A percentile compares a stretch with the other conserved stretches of the same genome.
Evolutionary conservation across 495 filamentous ascomycete species (phyloP).

Genomic region (Daldinia childiae): DNA sequence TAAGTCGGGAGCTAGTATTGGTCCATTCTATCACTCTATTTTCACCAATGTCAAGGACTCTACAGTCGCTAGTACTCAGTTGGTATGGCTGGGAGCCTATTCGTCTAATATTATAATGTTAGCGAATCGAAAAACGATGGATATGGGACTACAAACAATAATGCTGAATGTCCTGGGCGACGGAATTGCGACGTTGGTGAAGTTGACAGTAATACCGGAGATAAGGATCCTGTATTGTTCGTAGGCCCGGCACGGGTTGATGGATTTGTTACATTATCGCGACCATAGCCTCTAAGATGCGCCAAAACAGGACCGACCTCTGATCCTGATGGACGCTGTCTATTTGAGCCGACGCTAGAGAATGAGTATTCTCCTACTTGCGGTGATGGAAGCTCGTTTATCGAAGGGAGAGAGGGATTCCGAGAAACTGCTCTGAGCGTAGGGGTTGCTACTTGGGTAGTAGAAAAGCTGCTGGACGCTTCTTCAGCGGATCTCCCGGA

Average conservation of each 20-base stretch:
- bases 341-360: neutral
- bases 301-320: slow-evolving; percentile 23
- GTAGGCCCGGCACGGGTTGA: neutral
- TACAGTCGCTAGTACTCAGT: slow-evolving; percentile 14
- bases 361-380: neutral
- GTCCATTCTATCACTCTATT: slow-evolving; percentile 25
- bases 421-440: slow-evolving; percentile 26
- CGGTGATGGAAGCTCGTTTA: slow-evolving; percentile 37
- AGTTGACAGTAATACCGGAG: neutral
- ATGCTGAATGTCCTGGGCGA: slow-evolving; percentile 7
- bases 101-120: neutral
- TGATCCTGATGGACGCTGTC: slow-evolving; percentile 1
- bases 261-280: neutral
- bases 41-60: slow-evolving; percentile 8
- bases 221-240: neutral
- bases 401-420: slow-evolving; percentile 29
- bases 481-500: slow-evolving; percentile 9
- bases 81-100: slow-evolving; percentile 24
- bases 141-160: slow-evolving; percentile 11
- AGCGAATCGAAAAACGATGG: neutral
- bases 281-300: slow-evolving; percentile 4
- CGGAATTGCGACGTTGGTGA: slow-evolving; percentile 11
- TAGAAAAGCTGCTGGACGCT: neutral
- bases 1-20: slow-evolving; percentile 2
- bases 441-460: slow-evolving; percentile 7